These are phyloP conservation scores for Cyphellophora europaea DNA, from an alignment of 2,329 filamentous ascomycete genomes.

Conservation along the genomic window DNA sequence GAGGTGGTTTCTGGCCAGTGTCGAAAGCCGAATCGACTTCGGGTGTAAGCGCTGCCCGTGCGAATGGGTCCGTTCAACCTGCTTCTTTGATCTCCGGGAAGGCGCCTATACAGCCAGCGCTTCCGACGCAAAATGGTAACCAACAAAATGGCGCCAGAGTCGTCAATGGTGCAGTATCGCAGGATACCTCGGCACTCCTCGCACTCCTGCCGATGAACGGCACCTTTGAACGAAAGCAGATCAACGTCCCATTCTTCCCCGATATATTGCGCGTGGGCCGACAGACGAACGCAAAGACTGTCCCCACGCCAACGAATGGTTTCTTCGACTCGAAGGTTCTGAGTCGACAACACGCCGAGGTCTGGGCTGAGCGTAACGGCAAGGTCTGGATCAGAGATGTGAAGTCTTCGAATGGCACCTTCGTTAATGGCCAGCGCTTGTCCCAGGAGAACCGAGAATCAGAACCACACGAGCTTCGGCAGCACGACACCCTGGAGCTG, in stretches of 20 bases:
- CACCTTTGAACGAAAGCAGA: slow-evolving; percentile 95
- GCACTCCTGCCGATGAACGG: slow-evolving; percentile 86
- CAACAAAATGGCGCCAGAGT: slow-evolving; percentile 49
- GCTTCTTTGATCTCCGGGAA: slow-evolving; percentile 15
- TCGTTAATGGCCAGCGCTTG: slow-evolving; percentile 84
- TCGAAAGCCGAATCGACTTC: slow-evolving; percentile 58
- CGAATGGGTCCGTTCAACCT: slow-evolving; percentile 47
- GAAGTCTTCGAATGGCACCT: slow-evolving; percentile 97
- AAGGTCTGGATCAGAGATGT: slow-evolving; percentile 96
- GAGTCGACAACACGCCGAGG: slow-evolving; percentile 89
- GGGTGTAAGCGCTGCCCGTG: slow-evolving; percentile 51
- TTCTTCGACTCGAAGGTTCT: slow-evolving; percentile 98
- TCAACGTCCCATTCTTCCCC: slow-evolving; percentile 84
- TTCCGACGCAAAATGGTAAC: slow-evolving; percentile 60
- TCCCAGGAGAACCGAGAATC: slow-evolving; percentile 94
- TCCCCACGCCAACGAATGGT: slow-evolving; percentile 82
- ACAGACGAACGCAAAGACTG: slow-evolving; percentile 93
- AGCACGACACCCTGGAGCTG: slow-evolving; percentile 83
- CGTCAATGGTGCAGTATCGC: slow-evolving; percentile 32
- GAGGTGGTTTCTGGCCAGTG: slow-evolving; percentile 52
- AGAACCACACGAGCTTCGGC: slow-evolving; percentile 85
- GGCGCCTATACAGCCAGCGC: slow-evolving; percentile 31
- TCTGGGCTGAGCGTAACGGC: slow-evolving; percentile 76
- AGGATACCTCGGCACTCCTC: slow-evolving; percentile 64
- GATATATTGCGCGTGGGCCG: slow-evolving; percentile 90